Evolutionary conservation across 108 stramenopile genomes (phyloP), one percentile per base, ranked within the genome.

Genomic region (Licmophora abbreviata): DNA sequence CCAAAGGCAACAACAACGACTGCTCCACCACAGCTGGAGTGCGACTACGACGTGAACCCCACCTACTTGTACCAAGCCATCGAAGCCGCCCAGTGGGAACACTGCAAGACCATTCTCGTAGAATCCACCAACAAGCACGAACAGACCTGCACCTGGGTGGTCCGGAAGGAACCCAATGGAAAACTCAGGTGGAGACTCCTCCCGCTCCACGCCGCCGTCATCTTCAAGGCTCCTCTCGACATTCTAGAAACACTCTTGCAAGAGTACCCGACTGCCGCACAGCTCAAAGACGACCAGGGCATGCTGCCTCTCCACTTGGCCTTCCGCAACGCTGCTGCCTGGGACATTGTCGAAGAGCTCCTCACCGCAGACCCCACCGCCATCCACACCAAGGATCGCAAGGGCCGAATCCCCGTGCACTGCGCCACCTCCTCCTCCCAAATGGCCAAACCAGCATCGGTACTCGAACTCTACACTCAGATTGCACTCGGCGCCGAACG

Each of bases 261-360:
- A 7, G 74, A 73, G 29, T 80, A 72, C 48, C 61, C 83, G 4
- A 50, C 58, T n/a, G 87, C 63, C 2, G 75, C 83, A 8, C 77
- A 73, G 17, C 70, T 60, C 61, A 84, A 83, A 56, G 87, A 88
- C 51, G 87, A 88, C 57, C 87, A 82, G 56, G 83, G 83, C 22
- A 88, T 88, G 87, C 64, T 85, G 29, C 78, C 87, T 2, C 44
- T 88, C 38, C 87, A 88, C 51, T 58, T 88, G 22, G 83, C 83
- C 27, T 82, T 88, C 56, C 87, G 87, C 20, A 76, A 82, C 35
- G 73, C 71, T 22, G 43, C 66, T 20, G 69, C 54, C 29, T 73
- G 71, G 71, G 63, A 77, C 29, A 59, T 74, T 21, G 67, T 84
- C 24, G 54, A 80, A 36, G 47, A 77, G 36, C 54, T 88, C 21